Percentiles rank a stretch among this genome's conserved stretches.
phyloP scores from a whole-genome alignment of 2,329 filamentous ascomycete species.

The Claviceps sorghi region DNA sequence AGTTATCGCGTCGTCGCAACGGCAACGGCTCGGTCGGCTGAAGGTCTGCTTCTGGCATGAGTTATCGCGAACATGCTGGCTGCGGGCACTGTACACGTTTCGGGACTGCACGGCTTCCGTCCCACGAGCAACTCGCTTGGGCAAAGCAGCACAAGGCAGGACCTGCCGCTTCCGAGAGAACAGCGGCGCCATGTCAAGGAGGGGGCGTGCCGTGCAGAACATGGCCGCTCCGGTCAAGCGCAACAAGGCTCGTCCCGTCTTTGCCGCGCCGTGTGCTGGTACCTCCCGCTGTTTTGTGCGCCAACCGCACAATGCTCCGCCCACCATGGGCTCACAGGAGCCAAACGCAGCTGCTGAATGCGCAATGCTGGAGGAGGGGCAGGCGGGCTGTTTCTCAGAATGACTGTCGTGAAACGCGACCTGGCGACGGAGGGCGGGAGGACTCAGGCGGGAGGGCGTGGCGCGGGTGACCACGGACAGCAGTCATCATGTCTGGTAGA shows the following conservation, averaged over 20 bases:
- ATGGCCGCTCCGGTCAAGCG: constrained; percentile 3
- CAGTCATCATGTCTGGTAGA: background rate
- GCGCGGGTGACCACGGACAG: background rate
- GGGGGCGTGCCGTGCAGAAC: background rate
- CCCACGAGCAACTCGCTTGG: background rate
- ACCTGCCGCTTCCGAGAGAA: background rate
- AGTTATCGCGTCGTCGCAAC: background rate
- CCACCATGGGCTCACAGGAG: background rate
- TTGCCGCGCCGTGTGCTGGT: constrained; percentile 12
- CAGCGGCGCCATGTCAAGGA: background rate
- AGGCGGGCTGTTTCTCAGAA: background rate
- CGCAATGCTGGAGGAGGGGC: background rate
- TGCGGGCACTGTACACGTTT: background rate
- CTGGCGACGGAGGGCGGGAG: background rate
- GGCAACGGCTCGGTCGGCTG: background rate
- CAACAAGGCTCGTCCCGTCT: constrained; percentile 22
- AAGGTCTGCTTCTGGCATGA: too few relatives aligned
- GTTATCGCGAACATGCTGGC: background rate
- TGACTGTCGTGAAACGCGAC: background rate
- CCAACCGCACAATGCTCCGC: background rate
- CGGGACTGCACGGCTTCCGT: background rate
- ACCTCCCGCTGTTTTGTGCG: background rate
- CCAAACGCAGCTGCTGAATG: background rate
- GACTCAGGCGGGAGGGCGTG: background rate
- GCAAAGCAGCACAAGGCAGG: background rate